Evolutionary conservation across 2,329 filamentous ascomycete genomes (phyloP).

Genomic region (Phyllosticta paracitricarpa): DNA sequence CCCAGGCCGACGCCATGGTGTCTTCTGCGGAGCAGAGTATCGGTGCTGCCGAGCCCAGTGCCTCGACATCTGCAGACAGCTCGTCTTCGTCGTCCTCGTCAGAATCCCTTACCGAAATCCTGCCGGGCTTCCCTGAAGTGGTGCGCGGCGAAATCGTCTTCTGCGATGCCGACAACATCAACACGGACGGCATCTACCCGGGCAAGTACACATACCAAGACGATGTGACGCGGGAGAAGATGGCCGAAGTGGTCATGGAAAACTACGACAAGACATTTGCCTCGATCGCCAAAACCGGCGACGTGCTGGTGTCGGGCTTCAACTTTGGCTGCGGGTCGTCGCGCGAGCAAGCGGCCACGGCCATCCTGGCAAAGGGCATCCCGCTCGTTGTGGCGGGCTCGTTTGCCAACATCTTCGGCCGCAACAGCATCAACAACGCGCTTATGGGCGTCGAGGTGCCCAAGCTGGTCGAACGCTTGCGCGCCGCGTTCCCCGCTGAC

Average conservation of each 20-base stretch:
- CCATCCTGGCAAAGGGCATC: slow-evolving; percentile 71
- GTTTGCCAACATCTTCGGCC: slow-evolving; percentile 74
- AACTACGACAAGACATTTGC: slow-evolving; percentile 78
- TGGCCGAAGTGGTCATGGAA: slow-evolving; percentile 86
- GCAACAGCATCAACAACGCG: slow-evolving; percentile 73
- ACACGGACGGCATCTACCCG: slow-evolving; percentile 88
- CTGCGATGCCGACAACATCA: slow-evolving; percentile 75
- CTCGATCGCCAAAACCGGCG: slow-evolving; percentile 52
- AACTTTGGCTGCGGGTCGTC: slow-evolving; percentile 82
- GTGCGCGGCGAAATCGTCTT: slow-evolving; percentile 82
- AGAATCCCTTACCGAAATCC: slow-evolving; percentile 53
- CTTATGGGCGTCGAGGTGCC: slow-evolving; percentile 64
- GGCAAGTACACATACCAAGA: slow-evolving; percentile 92
- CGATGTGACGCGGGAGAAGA: slow-evolving; percentile 61
- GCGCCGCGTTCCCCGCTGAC: slow-evolving; percentile 44
- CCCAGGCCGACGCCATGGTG: slow-evolving; percentile 56
- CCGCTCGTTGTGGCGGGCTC: slow-evolving; percentile 70
- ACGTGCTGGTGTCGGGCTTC: slow-evolving; percentile 77
- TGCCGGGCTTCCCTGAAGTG: slow-evolving; percentile 77
- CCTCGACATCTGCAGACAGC: slow-evolving; percentile 24
- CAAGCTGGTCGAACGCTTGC: slow-evolving; percentile 53
- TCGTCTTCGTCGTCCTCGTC: slow-evolving; percentile 22
- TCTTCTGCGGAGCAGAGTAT: slow-evolving; percentile 42
- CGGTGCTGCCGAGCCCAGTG: slow-evolving; percentile 18
- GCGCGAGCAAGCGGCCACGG: slow-evolving; percentile 80